Base-by-base conservation (phyloP, 495 filamentous ascomycete species). In the Chaetomium tenue region DNA sequence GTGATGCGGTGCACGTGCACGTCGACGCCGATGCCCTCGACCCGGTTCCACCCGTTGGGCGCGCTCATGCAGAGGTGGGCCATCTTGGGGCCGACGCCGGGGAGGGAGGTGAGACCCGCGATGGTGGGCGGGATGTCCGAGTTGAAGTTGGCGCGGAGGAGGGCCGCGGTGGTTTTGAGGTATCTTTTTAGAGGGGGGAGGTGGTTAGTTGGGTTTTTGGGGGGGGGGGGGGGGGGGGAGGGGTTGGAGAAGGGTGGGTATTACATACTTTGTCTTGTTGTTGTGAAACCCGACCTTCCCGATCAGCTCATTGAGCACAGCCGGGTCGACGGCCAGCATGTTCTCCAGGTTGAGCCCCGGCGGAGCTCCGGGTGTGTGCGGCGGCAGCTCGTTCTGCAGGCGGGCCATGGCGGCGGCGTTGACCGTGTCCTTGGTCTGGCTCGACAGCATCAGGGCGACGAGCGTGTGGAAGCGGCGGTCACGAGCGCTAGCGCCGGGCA, bases 51-150 rank as follows among this genome's bases (percentile, higher is more conserved):
- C 3, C 84, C 85, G 64, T 75, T 64, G 0, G 67, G 61, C 8
- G 77, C 83, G 13, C 79, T 88, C 83, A 98, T 85, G 75, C 91
- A 96, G 5, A 98, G 83, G 71, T 95, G 92, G 22, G 91, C 94
- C 93, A 98, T 98, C 77, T 98, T 98, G 7, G 94, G 94, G 0
- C 94, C 94, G 0, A 98, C 93, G 2, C 94, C 94, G 0, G 94
- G 94, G 0, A 98, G 84, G 8, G 86, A 82, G 71, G 88, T 87
- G 20, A 98, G 80, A 0, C 88, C 92, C 56, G 87, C 86, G 22
- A 93, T 83, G 0, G 91, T 91, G 57, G 87, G 80, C 0, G 94
- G 95, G 65, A 98, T 96, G 74, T 98, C 94, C 37, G 85, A 84
- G 53, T 73, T 72, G 70, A 84, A 88, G 26, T 86, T 62, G 61